Evolutionary conservation across 352 stramenopile genomes (phyloP).

Genomic region (Globisporangium ultimum): DNA sequence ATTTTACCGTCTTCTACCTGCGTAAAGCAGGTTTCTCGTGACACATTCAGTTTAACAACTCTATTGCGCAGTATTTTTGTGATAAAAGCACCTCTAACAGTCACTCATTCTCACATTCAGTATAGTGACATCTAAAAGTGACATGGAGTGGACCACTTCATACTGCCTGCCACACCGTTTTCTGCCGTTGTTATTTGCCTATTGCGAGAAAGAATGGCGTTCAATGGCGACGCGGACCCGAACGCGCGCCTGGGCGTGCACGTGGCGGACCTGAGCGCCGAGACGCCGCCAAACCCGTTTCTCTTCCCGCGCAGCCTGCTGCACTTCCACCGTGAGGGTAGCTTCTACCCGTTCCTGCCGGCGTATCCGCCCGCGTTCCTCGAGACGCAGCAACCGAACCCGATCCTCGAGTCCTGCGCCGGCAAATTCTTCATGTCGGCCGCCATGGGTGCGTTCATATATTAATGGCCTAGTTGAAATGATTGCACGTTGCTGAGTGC

Average conservation of each 20-base stretch:
- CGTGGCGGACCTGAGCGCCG: slow-evolving; percentile 50
- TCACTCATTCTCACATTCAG: too few relatives aligned
- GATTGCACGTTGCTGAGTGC: neutral
- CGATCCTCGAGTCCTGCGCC: slow-evolving; percentile 71
- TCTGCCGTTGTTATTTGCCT: too few relatives aligned
- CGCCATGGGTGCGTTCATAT: slow-evolving; percentile 54
- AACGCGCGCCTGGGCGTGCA: slow-evolving; percentile 59
- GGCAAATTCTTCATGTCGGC: slow-evolving; percentile 83
- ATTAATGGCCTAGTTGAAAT: neutral
- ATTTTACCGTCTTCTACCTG: too few relatives aligned
- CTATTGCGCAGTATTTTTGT: too few relatives aligned
- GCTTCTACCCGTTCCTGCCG: slow-evolving; percentile 69
- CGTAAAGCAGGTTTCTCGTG: too few relatives aligned
- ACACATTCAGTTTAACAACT: too few relatives aligned
- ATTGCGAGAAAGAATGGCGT: too few relatives aligned
- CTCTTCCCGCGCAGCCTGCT: slow-evolving; percentile 64
- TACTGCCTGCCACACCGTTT: too few relatives aligned
- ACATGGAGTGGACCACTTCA: too few relatives aligned
- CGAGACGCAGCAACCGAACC: slow-evolving; percentile 65
- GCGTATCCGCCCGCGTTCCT: slow-evolving; percentile 67
- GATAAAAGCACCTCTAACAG: too few relatives aligned
- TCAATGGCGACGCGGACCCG: slow-evolving; percentile 22
- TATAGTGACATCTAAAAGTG: too few relatives aligned
- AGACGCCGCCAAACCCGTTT: slow-evolving; percentile 71
- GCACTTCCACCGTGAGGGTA: slow-evolving; percentile 43